Base-by-base conservation (phyloP, 768 basidiomycete genomes). In the Suillus paluster region DNA sequence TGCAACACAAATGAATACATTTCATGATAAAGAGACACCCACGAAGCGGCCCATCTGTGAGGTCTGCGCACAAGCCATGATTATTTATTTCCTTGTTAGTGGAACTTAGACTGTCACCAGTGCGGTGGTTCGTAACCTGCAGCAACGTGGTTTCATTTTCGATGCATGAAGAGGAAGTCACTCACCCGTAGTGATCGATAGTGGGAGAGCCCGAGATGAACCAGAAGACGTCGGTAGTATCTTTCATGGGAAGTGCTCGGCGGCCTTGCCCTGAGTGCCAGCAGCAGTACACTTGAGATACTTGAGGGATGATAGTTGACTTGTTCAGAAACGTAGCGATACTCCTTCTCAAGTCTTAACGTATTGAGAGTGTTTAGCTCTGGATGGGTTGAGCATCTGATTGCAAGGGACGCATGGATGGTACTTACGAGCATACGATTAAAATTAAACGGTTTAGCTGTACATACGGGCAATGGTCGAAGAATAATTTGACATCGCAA, bases 281-380 rank as follows among this genome's bases (percentile, higher is more conserved):
- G 71, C 71, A 1, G 78, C 78, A n/a, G 76, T 77, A 1, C 83
- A 83, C 67, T 80, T 84, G 94, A 95, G 55, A 98, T 95, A 0
- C n/a, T n/a, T n/a, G 96, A 96, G 6, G 97, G 97, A 75, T 98
- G 97, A 75, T 98, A 95, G 70, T 91, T 95, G 64, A 99, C 97
- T 83, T 99, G 96, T 71, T 99, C 97, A 1, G 94, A 95, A 38
- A 97, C 77, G 71, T 98, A 99, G 38, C 94, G 86, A 72, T 96
- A 99, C 72, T 92, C 84, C 71, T 90, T 91, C 69, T 96, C 93
- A 38, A 92, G 73, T 58, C 91, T n/a, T 81, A 38, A 92, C 94
- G 70, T 97, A 96, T 75, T 99, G 97, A 67, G 68, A 97, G 98
- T 3, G 95, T 96, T 75, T 99, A 95, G 69, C 89, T 86, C 86